These are phyloP conservation scores for Thelonectria olida DNA, from an alignment of 2,329 filamentous ascomycete species.

Conservation along the genomic window DNA sequence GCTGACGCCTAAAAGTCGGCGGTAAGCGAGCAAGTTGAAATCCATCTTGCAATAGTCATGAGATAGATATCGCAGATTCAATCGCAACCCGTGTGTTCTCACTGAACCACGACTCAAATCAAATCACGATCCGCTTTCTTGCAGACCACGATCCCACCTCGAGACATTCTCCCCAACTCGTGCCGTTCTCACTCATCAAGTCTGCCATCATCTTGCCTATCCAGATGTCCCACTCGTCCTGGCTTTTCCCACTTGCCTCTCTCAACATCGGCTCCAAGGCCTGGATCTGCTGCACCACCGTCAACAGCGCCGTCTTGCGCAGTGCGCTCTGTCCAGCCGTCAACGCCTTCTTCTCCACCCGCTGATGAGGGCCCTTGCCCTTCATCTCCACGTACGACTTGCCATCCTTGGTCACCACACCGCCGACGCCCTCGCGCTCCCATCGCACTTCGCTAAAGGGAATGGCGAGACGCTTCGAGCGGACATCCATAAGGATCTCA, in stretches of 20 bases:
- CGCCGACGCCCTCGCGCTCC: constrained; percentile 80
- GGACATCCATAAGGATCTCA: constrained; percentile 74
- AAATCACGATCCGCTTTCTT: constrained; percentile 65
- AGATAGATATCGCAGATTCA: constrained; percentile 22
- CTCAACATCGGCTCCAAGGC: constrained; percentile 84
- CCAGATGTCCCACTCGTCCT: constrained; percentile 94
- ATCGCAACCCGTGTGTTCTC: constrained; percentile 2
- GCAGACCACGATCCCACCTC: constrained; percentile 89
- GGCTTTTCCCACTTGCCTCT: constrained; percentile 84
- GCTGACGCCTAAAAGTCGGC: constrained; percentile 43
- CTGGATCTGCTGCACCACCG: constrained; percentile 84
- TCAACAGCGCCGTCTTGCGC: constrained; percentile 81
- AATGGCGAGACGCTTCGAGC: constrained; percentile 82
- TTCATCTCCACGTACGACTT: constrained; percentile 68
- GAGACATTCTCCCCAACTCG: constrained; percentile 85
- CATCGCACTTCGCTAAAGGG: constrained; percentile 86
- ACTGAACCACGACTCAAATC: constrained; percentile 20
- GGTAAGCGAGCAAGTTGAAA: background rate
- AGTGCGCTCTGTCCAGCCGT: constrained; percentile 77
- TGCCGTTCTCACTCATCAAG: constrained; percentile 80
- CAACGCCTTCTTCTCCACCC: constrained; percentile 60
- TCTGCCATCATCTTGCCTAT: constrained; percentile 87
- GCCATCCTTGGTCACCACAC: constrained; percentile 67
- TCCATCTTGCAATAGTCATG: background rate
- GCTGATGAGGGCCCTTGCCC: constrained; percentile 54